Evolutionary conservation across 345 rosid genomes (phyloP).

Genomic region (Geranium rotundifolium): DNA sequence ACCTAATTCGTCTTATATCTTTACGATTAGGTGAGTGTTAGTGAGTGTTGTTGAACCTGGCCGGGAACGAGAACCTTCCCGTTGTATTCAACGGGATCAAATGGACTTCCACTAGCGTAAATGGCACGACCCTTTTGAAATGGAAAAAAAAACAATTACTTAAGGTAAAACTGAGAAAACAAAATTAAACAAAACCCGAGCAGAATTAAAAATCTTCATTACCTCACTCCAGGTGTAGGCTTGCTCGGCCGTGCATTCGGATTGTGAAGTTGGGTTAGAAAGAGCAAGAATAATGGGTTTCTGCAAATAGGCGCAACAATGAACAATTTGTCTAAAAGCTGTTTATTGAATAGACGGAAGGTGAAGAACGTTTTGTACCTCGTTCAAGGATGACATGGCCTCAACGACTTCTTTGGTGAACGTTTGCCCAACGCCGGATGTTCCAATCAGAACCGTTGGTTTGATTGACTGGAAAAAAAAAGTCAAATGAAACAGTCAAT

Average conservation of each 20-base stretch:
- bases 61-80: slow-evolving; percentile 64
- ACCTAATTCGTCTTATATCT: not conserved
- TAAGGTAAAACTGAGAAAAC: not conserved
- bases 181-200: not conserved
- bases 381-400: slow-evolving; percentile 75
- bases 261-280: slow-evolving; percentile 92
- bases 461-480: slow-evolving; percentile 49
- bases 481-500: slow-evolving; percentile 1
- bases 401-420: slow-evolving; percentile 84
- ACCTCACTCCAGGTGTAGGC: slow-evolving; percentile 92
- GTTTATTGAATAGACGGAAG: not conserved
- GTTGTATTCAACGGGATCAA: slow-evolving; percentile 55
- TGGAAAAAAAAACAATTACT: not conserved
- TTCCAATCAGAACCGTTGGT: slow-evolving; percentile 90
- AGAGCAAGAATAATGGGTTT: slow-evolving; percentile 85
- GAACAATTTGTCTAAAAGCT: not conserved
- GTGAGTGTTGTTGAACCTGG: slow-evolving; percentile 38
- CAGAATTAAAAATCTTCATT: not conserved
- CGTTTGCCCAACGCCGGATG: slow-evolving; percentile 85
- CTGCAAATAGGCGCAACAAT: slow-evolving; percentile 30
- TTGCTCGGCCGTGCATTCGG: slow-evolving; percentile 96
- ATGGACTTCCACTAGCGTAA: slow-evolving; percentile 96
- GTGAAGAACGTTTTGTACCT: slow-evolving; percentile 27
- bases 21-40: not conserved
- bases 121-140: slow-evolving; percentile 65